Evolutionary conservation across 1,139 yeast species (phyloP).

Genomic region (Candida gigantensis): DNA sequence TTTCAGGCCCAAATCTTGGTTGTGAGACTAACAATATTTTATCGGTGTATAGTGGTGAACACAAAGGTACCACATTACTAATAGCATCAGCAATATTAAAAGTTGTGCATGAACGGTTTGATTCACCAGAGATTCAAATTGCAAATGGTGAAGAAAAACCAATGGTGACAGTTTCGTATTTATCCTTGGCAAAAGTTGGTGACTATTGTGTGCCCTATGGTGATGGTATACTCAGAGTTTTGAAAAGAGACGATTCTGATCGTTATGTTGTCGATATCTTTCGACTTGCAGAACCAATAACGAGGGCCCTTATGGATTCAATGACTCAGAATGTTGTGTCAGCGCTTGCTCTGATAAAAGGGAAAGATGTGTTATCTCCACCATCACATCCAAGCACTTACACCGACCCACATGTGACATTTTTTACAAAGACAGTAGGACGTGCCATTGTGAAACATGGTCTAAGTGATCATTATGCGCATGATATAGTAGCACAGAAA

Average conservation of each 20-base stretch:
- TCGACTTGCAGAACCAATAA: no score
- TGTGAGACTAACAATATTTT: constrained; percentile 11
- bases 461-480: background rate
- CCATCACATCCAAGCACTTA: background rate
- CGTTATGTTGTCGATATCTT: no score
- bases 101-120: constrained; percentile 1
- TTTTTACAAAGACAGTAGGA: background rate
- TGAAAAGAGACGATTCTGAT: background rate
- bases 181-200: background rate
- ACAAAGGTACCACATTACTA: constrained; percentile 18
- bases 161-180: background rate
- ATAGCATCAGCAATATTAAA: background rate
- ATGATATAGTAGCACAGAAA: background rate
- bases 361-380: background rate
- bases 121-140: background rate
- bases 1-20: constrained; percentile 8
- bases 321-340: background rate
- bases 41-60: background rate
- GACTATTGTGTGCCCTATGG: background rate
- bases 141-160: background rate
- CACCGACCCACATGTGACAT: background rate
- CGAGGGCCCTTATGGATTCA: background rate
- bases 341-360: background rate
- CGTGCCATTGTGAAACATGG: background rate
- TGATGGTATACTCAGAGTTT: background rate